phyloP scores from a whole-genome alignment of 208 protist species.

The Balamuthia mandrillaris region DNA sequence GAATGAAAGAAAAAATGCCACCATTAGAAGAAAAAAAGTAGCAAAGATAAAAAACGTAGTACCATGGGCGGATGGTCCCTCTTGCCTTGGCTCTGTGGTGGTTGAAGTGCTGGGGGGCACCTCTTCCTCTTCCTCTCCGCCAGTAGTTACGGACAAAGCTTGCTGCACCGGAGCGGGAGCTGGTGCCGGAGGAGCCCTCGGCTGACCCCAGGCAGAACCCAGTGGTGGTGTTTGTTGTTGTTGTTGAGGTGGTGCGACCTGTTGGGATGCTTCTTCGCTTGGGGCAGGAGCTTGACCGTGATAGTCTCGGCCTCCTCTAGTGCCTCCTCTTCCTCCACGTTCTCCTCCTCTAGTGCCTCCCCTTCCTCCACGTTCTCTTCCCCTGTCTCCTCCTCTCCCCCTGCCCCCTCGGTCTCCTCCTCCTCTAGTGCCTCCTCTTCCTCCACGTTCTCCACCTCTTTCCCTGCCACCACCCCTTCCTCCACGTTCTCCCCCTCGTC shows the following conservation, averaged over 20 bases:
- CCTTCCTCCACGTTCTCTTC: neutral
- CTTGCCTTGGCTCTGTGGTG: no score
- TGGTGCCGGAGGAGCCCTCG: neutral
- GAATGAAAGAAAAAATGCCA: no score
- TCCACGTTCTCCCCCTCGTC: no score
- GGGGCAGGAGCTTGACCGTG: no score
- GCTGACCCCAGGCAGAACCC: neutral
- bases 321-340: neutral
- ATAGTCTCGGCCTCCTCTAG: neutral
- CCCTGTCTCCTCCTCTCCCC: neutral
- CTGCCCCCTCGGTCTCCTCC: neutral
- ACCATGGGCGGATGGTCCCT: no score
- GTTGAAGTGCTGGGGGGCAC: no score
- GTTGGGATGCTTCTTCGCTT: no score
- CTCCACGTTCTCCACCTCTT: neutral
- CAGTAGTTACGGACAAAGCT: neutral
- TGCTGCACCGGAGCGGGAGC: neutral
- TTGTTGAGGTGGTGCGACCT: neutral
- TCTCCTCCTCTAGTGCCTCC: neutral
- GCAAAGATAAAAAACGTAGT: no score
- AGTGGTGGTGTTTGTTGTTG: neutral
- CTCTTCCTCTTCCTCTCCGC: neutral
- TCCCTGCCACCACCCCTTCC: neutral
- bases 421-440: neutral
- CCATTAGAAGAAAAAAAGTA: no score